Base-by-base conservation (phyloP, 148 eudicot genomes). In the Rhododendron kiyosumense region DNA sequence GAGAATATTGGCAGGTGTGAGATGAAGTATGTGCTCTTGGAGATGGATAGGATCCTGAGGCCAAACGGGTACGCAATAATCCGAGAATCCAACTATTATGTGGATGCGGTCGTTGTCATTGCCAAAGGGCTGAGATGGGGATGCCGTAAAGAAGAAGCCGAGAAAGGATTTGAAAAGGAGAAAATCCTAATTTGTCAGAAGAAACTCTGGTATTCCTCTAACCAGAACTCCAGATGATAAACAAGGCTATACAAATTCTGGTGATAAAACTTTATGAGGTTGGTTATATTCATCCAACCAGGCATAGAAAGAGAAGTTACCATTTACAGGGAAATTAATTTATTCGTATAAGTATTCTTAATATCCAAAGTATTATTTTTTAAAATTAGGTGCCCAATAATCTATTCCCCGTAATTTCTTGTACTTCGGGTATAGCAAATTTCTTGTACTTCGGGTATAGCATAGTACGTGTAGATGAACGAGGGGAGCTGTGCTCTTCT, bases 31-130 rank as follows among this genome's bases (percentile, higher is more conserved):
- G 94, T 96, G 71, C 90, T 96, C 57, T 88, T 96, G 90, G 99
- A 96, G 89, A 96, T 96, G 99, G 99, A 96, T 86, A 94, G 99
- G 69, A 95, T 96, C 76, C 90, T 96, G 51, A 91, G 99, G 34
- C 99, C 99, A 45, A 87, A 90, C 6, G 99, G 98, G 83, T 93
- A 93, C 32, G 94, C 90, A 2, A 88, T 96, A 78, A 92, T 96
- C 81, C 89, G 97, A 22, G 99, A 96, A 84, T 89, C 97, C 11
- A 88, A 88, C 87, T 94, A 95, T 85, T 95, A 86, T 75, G 54
- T 90, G 59, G 94, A 95, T 57, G 92, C 91, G 45, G 84, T 95
- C 1, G 87, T 85, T 32, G 88, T 92, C 24, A 86, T 92, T 15
- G 94, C 96, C 7, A 91, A 92, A 88, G 99, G 93, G 30, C 89